Base-by-base conservation (phyloP, 352 stramenopile species). In the Pythium scleroteichum region DNA sequence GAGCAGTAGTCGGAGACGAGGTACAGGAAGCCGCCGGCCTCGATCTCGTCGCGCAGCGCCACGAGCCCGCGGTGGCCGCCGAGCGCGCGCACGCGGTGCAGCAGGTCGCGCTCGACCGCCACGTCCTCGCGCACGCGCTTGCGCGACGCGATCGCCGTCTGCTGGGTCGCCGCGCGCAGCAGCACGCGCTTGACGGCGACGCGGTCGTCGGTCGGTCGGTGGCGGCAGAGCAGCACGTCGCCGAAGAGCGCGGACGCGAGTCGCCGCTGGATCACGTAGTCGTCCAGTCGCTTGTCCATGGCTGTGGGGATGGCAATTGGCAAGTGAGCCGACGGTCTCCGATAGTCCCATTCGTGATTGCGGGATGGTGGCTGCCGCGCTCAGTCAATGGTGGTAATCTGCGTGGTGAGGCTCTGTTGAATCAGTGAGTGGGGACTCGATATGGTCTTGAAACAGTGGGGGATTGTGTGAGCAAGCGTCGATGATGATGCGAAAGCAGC, bases 51-150 rank as follows among this genome's bases (percentile, higher is more conserved):
- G 55, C 78, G 79, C 59, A 92, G 67, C 12, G 71, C 68, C 22
- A 94, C 73, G 53, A 94, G 63, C 52, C 92, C 76, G 41, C 56
- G 51, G 64, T 93, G 81, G 57, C 80, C 80, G 26, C 80, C 78
- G 22, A 85, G 68, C 53, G 66, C 71, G 50, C 74, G 81, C 41
- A 94, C 69, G 54, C 81, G 71, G 38, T 78, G 75, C 66, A 87
- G 87, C 45, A 92, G 60, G 49, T 80, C 75, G 59, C 79, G 79
- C 66, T 94, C 85, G 35, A 92, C 73, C 53, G 79, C 81, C 23
- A 90, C 82, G 68, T 94, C 86, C 59, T 94, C 85, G 64, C 79
- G 80, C 59, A 94, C 81, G 40, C 83, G 79, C 64, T 88, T 90
- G 68, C 83, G 75, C 56, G 66, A 84, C 3, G 70, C 66, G 16